Percentiles rank a stretch among this genome's conserved stretches.
These are phyloP conservation scores for Chimonanthus praecox DNA, from an alignment of 164 flowering plant genomes.

Conservation along the genomic window DNA sequence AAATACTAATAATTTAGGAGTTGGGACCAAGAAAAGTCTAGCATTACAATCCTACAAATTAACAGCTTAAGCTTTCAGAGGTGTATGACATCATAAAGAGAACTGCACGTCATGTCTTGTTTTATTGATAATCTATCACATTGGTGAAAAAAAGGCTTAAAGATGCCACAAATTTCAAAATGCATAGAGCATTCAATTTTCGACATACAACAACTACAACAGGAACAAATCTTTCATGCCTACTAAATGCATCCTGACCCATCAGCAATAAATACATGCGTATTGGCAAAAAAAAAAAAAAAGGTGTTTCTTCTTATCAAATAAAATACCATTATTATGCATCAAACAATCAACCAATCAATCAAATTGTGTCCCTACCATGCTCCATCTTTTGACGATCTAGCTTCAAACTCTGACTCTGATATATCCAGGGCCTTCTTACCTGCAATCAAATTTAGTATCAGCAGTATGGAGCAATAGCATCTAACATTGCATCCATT, in stretches of 20 bases:
- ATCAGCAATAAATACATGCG: too few species aligned
- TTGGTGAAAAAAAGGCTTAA: background rate
- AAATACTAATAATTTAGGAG: too few species aligned
- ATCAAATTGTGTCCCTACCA: conserved; percentile 37
- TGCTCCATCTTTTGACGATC: conserved; percentile 76
- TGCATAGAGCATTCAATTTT: too few species aligned
- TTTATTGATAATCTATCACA: background rate
- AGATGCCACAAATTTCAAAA: too few species aligned
- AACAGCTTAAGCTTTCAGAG: background rate
- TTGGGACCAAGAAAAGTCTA: background rate
- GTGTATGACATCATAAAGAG: background rate
- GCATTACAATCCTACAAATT: background rate
- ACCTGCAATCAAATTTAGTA: conserved; percentile 24
- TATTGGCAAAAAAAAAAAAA: background rate
- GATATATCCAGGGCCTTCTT: conserved; percentile 34
- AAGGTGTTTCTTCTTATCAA: background rate
- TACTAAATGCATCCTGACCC: background rate
- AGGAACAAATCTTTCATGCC: background rate
- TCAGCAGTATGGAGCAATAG: background rate
- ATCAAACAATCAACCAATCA: background rate
- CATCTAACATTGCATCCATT: background rate
- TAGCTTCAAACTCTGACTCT: conserved; percentile 64
- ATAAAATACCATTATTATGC: background rate
- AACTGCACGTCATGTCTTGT: background rate
- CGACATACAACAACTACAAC: background rate